phyloP scores from a whole-genome alignment of 495 filamentous ascomycete species.

The Annulohypoxylon maeteangense region DNA sequence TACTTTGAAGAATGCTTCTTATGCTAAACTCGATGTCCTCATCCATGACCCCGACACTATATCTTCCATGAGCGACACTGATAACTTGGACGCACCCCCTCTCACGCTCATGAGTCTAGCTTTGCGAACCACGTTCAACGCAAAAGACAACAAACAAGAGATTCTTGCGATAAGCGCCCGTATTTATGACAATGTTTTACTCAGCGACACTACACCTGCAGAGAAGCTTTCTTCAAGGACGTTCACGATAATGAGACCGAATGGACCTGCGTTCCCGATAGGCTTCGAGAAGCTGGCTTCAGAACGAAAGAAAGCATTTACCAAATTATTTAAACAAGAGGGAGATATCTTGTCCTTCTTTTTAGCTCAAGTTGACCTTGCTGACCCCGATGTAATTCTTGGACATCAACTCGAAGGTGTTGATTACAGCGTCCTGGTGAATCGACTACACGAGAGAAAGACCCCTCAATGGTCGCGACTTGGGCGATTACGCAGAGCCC shows the following conservation, averaged over 20 bases:
- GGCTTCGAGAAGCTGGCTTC: conserved; percentile 81
- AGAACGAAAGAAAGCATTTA: conserved; percentile 70
- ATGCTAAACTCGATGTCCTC: conserved; percentile 94
- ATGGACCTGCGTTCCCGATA: conserved; percentile 76
- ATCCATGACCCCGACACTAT: conserved; percentile 80
- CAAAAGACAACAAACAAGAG: conserved; percentile 96
- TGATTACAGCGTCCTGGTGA: conserved; percentile 90
- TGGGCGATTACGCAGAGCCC: conserved; percentile 80
- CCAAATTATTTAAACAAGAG: conserved; percentile 85
- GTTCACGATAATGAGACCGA: conserved; percentile 90
- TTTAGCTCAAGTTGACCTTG: conserved; percentile 83
- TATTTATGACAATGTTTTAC: conserved; percentile 88
- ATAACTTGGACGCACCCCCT: conserved; percentile 82
- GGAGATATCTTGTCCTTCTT: conserved; percentile 85
- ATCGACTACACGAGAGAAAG: conserved; percentile 87
- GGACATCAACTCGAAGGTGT: conserved; percentile 98
- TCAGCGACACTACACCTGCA: conserved; percentile 86
- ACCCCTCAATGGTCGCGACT: conserved; percentile 93
- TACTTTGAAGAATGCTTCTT: conserved; percentile 88
- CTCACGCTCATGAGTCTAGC: conserved; percentile 94
- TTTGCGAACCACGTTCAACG: conserved; percentile 86
- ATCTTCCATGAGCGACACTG: conserved; percentile 73
- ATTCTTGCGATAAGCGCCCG: conserved; percentile 89
- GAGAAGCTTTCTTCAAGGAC: conserved; percentile 89
- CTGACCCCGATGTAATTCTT: conserved; percentile 92